phyloP scores from a whole-genome alignment of 2,329 filamentous ascomycete genomes.

The Cladorrhinum sp. region DNA sequence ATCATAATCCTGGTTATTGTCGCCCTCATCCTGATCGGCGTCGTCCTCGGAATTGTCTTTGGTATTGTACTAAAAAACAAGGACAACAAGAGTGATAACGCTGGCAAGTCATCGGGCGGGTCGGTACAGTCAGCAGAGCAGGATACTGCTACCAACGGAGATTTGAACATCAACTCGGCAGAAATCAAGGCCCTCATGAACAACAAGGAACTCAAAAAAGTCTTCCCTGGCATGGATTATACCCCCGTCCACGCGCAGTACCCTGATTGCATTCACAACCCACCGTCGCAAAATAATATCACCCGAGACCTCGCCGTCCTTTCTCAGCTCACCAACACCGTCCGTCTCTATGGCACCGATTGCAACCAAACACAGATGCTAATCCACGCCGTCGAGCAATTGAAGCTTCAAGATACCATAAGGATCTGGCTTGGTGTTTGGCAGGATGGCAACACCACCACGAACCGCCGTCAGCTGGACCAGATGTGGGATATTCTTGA shows the following conservation, averaged over 20 bases:
- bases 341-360: conserved; percentile 91
- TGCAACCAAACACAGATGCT: conserved; percentile 98
- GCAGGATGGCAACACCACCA: conserved; percentile 80
- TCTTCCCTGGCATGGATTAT: conserved; percentile 94
- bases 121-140: conserved; percentile 47
- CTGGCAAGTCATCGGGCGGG: conserved; percentile 27
- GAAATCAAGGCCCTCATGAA: conserved; percentile 81
- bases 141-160: conserved; percentile 63
- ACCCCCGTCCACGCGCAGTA: conserved; percentile 90
- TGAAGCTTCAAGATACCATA: conserved; percentile 68
- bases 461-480: conserved; percentile 74
- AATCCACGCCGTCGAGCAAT: conserved; percentile 71
- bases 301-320: conserved; percentile 88
- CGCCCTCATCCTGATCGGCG: conserved; percentile 64
- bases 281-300: conserved; percentile 89
- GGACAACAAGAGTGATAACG: conserved; percentile 36
- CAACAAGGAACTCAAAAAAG: conserved; percentile 80
- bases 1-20: conserved; percentile 63
- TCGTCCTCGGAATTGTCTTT: conserved; percentile 72
- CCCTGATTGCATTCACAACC: conserved; percentile 72
- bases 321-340: conserved; percentile 81
- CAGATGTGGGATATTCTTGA: conserved; percentile 86
- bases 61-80: conserved; percentile 60
- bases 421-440: conserved; percentile 95
- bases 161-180: conserved; percentile 68